Base-by-base conservation (phyloP, 768 basidiomycete genomes). In the Xerocomus spinulosus region DNA sequence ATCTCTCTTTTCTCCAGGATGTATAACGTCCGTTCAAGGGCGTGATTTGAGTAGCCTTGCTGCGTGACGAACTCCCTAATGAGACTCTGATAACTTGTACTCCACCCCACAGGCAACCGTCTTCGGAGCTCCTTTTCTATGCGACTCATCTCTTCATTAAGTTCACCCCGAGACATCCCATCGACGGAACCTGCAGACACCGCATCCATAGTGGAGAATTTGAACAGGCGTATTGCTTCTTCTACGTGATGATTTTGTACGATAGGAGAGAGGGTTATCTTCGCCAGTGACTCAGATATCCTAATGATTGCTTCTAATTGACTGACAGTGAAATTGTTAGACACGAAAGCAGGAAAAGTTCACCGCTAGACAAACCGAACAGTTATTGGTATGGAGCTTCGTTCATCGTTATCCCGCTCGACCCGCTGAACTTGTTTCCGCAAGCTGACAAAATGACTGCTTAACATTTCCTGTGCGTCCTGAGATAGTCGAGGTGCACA, bases 231-330 rank as follows among this genome's bases (percentile, higher is more conserved):
- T 57, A 98, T 97, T 6, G 96, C 90, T 68, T 99, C 96, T 67
- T 97, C 94, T 20, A 98, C 95, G 57, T 99, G 94, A 63, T 94
- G 86, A 40, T 85, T 86, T 59, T 85, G 83, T 3, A 98, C 96
- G 3, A 83, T 77, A 0, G 91, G 76, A 0, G 87, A 85, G 14
- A 99, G 75, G 3, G 92, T 92, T 70, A 97, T 80, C 62, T 98
- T 99, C 12, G 95, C 94, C 17, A 97, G 74, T 3, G 95, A 87
- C 66, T 99, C 96, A 2, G 96, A 98, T 63, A 98, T 98, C 29
- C 96, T 93, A 62, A 98, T 93, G 63, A 99, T 94, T 33, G 96
- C 96, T 72, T 99, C 96, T 5, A 99, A 77, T 83, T 99, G 96
- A 44, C 80, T 83, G 47, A 29, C 18, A 36, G 45, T 41, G 32